phyloP scores from a whole-genome alignment of 805 yeast genomes.

The Kodamaea laetipori region DNA sequence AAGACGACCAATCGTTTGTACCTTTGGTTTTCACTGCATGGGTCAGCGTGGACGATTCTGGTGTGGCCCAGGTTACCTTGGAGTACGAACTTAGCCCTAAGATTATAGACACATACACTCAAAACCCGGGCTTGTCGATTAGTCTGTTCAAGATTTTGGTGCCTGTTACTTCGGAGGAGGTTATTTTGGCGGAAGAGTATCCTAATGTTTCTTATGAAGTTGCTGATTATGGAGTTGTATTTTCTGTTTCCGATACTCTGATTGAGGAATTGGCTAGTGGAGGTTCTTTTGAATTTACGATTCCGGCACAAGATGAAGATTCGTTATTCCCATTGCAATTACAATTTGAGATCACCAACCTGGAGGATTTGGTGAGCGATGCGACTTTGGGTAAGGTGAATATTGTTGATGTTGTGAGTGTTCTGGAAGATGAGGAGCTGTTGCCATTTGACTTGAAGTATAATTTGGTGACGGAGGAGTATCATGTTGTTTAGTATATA shows the following conservation, averaged over 20 bases:
- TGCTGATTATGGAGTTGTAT: conserved; percentile 68
- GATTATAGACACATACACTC: conserved; percentile 29
- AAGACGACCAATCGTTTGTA: conserved; percentile 45
- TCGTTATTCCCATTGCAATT: conserved; percentile 86
- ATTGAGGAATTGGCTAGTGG: conserved; percentile 47
- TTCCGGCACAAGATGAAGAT: conserved; percentile 78
- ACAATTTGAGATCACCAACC: conserved; percentile 53
- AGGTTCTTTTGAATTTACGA: conserved; percentile 81
- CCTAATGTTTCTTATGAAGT: conserved; percentile 56
- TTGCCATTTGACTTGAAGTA: conserved; percentile 71
- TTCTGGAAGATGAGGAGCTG: conserved; percentile 52
- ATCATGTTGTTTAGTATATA: conserved; percentile 10
- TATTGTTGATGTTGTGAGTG: conserved; percentile 58
- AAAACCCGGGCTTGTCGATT: conserved; percentile 33
- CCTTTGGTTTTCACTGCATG: conserved; percentile 84
- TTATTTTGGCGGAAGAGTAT: conserved; percentile 47
- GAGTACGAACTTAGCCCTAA: conserved; percentile 76
- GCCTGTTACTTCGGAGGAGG: conserved; percentile 63
- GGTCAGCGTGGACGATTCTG: conserved; percentile 68
- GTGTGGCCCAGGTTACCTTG: conserved; percentile 71
- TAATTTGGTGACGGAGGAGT: conserved; percentile 54
- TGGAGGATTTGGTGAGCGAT: conserved; percentile 43
- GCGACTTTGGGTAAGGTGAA: conserved; percentile 64
- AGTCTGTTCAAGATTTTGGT: conserved; percentile 37
- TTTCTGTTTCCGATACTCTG: conserved; percentile 59